Evolutionary conservation across 805 yeast genomes (phyloP).

Genomic region (Ogataea haglerorum): DNA sequence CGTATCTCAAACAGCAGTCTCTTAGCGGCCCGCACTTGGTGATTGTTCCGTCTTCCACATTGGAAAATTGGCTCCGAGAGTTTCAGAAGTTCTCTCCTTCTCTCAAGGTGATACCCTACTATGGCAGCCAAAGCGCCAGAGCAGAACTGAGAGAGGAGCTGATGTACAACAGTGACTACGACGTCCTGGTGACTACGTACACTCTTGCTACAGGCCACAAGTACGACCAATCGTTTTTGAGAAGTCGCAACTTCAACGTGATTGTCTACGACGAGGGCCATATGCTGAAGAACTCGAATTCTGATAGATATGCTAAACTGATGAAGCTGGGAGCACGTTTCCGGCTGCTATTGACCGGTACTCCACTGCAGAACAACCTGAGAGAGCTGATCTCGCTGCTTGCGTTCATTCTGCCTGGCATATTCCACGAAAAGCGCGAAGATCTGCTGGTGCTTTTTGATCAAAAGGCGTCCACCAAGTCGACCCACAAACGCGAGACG

Average conservation of each 20-base stretch:
- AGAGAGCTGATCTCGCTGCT: slow-evolving; percentile 85
- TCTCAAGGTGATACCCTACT: slow-evolving; percentile 83
- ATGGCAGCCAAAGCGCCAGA: slow-evolving; percentile 84
- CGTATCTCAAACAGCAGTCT: slow-evolving; percentile 66
- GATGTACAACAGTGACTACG: slow-evolving; percentile 52
- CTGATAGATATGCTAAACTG: slow-evolving; percentile 83
- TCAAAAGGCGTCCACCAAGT: slow-evolving; percentile 74
- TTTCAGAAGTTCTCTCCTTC: slow-evolving; percentile 84
- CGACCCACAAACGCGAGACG: slow-evolving; percentile 27
- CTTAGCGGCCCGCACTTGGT: slow-evolving; percentile 81
- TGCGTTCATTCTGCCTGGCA: slow-evolving; percentile 83
- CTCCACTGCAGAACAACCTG: slow-evolving; percentile 92
- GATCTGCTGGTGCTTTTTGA: slow-evolving; percentile 80
- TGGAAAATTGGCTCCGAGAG: slow-evolving; percentile 97
- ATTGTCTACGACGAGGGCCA: slow-evolving; percentile 98
- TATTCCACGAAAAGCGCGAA: slow-evolving; percentile 77
- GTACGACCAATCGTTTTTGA: slow-evolving; percentile 75
- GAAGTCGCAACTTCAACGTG: slow-evolving; percentile 72
- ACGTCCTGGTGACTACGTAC: slow-evolving; percentile 92
- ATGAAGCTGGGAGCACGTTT: slow-evolving; percentile 84
- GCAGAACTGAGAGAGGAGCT: slow-evolving; percentile 76
- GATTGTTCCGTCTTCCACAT: slow-evolving; percentile 93
- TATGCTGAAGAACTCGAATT: slow-evolving; percentile 83
- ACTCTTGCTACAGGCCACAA: slow-evolving; percentile 86
- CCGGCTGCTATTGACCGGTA: slow-evolving; percentile 87